Percentiles rank a stretch among this genome's conserved stretches.
Conservation (phyloP, 2,329 filamentous ascomycete species). For the Arachnomyces sp. region DNA sequence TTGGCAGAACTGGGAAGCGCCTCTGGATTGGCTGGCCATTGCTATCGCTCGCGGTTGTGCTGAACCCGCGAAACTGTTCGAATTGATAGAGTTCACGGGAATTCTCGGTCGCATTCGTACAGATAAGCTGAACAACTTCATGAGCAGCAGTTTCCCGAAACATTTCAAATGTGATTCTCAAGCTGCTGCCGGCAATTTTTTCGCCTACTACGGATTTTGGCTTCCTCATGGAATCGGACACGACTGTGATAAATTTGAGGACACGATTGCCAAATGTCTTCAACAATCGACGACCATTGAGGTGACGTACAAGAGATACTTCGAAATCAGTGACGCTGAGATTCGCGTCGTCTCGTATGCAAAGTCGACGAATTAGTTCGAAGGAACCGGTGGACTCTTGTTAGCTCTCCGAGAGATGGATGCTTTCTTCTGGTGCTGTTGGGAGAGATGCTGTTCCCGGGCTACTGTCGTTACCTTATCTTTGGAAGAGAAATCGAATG, state of each 20-base stretch:
- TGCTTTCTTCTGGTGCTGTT: too few relatives aligned
- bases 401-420: too few relatives aligned
- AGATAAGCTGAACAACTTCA: too few relatives aligned
- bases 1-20: too few relatives aligned
- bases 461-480: too few relatives aligned
- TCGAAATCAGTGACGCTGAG: slow-evolving; percentile 1
- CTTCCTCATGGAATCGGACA: slow-evolving; percentile 2
- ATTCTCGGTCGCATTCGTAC: too few relatives aligned
- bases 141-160: too few relatives aligned
- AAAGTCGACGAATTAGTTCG: too few relatives aligned
- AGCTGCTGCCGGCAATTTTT: background rate
- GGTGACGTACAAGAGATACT: background rate
- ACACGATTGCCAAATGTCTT: background rate
- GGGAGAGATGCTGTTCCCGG: too few relatives aligned
- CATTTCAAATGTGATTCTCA: slow-evolving; percentile 1
- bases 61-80: background rate
- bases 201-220: slow-evolving; percentile 1
- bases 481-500: too few relatives aligned
- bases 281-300: background rate
- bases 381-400: too few relatives aligned
- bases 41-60: slow-evolving; percentile 2
- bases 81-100: background rate
- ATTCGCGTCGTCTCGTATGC: background rate
- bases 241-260: background rate
- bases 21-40: slow-evolving; percentile 1